These are phyloP conservation scores for Coleophoma cylindrospora DNA, from an alignment of 2,329 filamentous ascomycete genomes.

Conservation along the genomic window DNA sequence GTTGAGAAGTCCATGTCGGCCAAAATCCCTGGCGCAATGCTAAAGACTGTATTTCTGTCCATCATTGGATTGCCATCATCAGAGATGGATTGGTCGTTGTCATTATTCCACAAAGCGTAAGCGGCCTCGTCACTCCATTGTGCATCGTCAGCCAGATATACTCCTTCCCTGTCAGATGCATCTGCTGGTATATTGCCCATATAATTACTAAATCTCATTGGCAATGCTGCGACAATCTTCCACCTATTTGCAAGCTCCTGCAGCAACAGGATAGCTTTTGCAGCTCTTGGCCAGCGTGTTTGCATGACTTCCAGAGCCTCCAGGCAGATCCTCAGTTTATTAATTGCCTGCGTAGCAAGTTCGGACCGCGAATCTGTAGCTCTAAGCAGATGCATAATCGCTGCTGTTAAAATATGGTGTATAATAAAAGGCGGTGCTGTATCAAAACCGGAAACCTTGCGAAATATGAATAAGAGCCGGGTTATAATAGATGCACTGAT, in stretches of 20 bases:
- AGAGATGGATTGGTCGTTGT: no score
- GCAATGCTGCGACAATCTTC: neutral
- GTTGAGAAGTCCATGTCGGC: no score
- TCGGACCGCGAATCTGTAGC: neutral
- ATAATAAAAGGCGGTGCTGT: constrained; percentile 1
- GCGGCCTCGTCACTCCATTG: no score
- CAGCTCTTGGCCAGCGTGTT: neutral
- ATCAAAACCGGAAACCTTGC: neutral
- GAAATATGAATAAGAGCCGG: neutral
- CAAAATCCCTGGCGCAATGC: no score
- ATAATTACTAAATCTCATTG: constrained; percentile 1
- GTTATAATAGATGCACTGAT: constrained; percentile 2
- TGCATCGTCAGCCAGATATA: no score
- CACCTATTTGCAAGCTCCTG: constrained; percentile 2
- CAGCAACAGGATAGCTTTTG: neutral
- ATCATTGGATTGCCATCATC: no score
- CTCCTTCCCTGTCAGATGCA: no score
- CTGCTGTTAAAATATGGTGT: constrained; percentile 5
- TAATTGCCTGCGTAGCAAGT: neutral
- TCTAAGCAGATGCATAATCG: constrained; percentile 6
- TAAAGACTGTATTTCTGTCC: no score
- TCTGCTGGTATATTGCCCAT: no score
- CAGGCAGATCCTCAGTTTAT: neutral
- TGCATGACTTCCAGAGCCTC: constrained; percentile 1
- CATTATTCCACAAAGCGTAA: no score